Evolutionary conservation across 2,329 filamentous ascomycete genomes (phyloP).

Genomic region (Botryotinia calthae): DNA sequence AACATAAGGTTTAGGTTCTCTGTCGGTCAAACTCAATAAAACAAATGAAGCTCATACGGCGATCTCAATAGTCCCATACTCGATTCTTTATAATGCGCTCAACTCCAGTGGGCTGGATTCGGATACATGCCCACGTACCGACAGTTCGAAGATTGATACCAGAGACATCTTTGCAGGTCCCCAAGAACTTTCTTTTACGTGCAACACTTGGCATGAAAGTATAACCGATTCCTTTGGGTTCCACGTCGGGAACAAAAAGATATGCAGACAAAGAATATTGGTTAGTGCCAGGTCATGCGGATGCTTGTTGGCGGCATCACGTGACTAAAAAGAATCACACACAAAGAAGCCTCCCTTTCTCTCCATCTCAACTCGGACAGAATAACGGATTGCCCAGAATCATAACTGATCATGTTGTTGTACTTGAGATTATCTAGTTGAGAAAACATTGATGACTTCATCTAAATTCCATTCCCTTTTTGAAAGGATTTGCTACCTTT

Average conservation of each 20-base stretch:
- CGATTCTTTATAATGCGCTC: background rate
- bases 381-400: background rate
- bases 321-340: background rate
- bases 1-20: background rate
- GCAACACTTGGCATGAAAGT: constrained; percentile 1
- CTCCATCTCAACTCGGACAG: background rate
- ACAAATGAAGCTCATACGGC: background rate
- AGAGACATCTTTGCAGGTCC: background rate
- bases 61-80: background rate
- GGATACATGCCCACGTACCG: background rate
- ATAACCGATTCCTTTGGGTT: background rate
- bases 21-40: background rate
- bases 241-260: background rate
- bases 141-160: background rate
- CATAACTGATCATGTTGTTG: background rate
- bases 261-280: constrained; percentile 1
- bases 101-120: background rate
- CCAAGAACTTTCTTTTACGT: constrained; percentile 7
- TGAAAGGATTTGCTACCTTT: background rate
- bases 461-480: background rate
- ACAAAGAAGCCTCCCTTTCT: background rate
- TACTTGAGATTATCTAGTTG: background rate
- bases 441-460: constrained; percentile 6
- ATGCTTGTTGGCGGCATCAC: background rate
- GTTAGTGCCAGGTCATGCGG: background rate